A percentile compares a stretch with the other conserved stretches of the same genome.
phyloP scores from a whole-genome alignment of 1,284 basidiomycete species.

The Trichosporon faecale region DNA sequence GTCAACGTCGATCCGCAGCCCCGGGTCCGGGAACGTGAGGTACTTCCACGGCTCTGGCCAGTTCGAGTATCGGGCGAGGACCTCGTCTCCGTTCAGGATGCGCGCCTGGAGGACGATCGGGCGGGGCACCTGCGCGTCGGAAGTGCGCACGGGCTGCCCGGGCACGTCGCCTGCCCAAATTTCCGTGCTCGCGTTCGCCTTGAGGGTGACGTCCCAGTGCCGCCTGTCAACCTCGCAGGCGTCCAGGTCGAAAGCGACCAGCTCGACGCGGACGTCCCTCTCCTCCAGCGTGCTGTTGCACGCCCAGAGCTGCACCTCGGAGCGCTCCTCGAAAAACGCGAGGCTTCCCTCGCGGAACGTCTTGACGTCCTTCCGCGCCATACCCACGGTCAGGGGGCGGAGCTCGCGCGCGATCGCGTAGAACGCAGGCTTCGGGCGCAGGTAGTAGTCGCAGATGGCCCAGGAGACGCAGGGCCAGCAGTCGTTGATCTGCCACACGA shows the following conservation, averaged over 20 bases:
- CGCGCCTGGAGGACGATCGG: slow-evolving; percentile 72
- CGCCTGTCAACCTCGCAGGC: slow-evolving; percentile 56
- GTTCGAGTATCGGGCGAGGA: slow-evolving; percentile 65
- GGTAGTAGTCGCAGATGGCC: slow-evolving; percentile 73
- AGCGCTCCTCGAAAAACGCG: slow-evolving; percentile 62
- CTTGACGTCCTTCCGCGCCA: slow-evolving; percentile 65
- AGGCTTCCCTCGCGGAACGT: slow-evolving; percentile 60
- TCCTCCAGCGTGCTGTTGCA: slow-evolving; percentile 68
- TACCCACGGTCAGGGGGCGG: slow-evolving; percentile 68
- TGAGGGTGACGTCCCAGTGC: slow-evolving; percentile 59
- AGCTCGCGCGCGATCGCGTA: slow-evolving; percentile 69
- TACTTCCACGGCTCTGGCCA: slow-evolving; percentile 91
- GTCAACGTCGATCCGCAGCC: slow-evolving; percentile 59
- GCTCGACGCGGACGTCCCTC: slow-evolving; percentile 62
- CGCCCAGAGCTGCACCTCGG: slow-evolving; percentile 69
- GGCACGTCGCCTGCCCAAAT: slow-evolving; percentile 67
- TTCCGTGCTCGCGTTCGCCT: slow-evolving; percentile 76
- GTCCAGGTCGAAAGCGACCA: slow-evolving; percentile 64
- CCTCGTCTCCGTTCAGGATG: slow-evolving; percentile 56
- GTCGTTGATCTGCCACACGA: slow-evolving; percentile 81
- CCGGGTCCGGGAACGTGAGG: slow-evolving; percentile 69
- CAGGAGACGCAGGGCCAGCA: slow-evolving; percentile 78
- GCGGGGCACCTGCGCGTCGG: slow-evolving; percentile 63
- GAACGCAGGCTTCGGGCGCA: slow-evolving; percentile 71
- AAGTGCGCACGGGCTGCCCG: slow-evolving; percentile 64